Conservation (phyloP, 1,284 basidiomycete species). For the Caloboletus firmus region DNA sequence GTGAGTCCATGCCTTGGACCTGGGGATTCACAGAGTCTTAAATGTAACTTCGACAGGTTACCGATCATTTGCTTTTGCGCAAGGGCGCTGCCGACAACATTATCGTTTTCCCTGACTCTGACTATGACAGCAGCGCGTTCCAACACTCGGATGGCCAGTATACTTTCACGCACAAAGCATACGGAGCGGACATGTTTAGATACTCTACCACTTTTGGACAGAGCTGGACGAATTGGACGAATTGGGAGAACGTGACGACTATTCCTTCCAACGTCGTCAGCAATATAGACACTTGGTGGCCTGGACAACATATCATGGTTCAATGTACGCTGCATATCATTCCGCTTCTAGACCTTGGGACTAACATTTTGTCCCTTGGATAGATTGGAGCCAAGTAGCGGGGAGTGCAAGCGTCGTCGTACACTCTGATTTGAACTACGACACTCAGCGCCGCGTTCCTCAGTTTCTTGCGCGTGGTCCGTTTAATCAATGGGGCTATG, state of each 20-base stretch:
- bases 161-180: constrained; percentile 76
- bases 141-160: constrained; percentile 61
- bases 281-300: constrained; percentile 67
- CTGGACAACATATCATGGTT: constrained; percentile 80
- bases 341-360: not conserved
- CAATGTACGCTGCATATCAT: constrained; percentile 60
- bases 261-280: constrained; percentile 61
- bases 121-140: constrained; percentile 72
- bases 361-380: constrained; percentile 2
- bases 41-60: constrained; percentile 41
- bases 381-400: constrained; percentile 74
- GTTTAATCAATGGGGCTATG: constrained; percentile 90
- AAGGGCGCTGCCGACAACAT: constrained; percentile 75
- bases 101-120: constrained; percentile 78
- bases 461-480: constrained; percentile 83
- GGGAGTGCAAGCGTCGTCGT: constrained; percentile 65
- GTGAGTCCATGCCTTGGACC: constrained; percentile 40
- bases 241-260: constrained; percentile 71
- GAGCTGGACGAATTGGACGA: constrained; percentile 77
- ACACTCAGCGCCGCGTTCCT: constrained; percentile 70
- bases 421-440: constrained; percentile 74
- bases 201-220: constrained; percentile 86
- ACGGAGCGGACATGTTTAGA: constrained; percentile 84
- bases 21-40: not conserved
- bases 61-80: constrained; percentile 76